Percentiles rank a stretch among this genome's conserved stretches.
phyloP scores from a whole-genome alignment of 73 alveolate species.

The Diophrys sp. region DNA sequence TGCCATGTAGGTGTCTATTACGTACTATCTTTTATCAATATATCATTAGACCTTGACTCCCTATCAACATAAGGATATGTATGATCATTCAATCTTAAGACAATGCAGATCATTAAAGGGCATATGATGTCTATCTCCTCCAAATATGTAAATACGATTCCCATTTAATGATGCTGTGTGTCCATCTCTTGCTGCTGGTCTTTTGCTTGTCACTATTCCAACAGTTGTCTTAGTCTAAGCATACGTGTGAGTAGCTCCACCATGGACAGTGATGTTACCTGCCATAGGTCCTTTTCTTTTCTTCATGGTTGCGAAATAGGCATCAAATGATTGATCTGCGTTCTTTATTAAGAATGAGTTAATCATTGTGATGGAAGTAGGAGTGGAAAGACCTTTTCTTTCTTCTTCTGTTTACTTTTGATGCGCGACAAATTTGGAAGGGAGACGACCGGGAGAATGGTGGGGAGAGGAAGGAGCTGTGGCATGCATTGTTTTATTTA shows the following conservation, averaged over 20 bases:
- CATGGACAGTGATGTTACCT: too few relatives aligned
- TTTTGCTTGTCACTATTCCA: constrained; percentile 40
- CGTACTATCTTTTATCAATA: too few relatives aligned
- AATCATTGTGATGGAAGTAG: constrained; percentile 55
- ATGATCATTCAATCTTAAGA: constrained; percentile 55
- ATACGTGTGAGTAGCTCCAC: too few relatives aligned
- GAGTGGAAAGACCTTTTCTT: constrained; percentile 27
- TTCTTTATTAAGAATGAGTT: constrained; percentile 55
- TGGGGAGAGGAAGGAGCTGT: constrained; percentile 3
- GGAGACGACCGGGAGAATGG: not conserved
- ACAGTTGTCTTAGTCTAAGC: not conserved
- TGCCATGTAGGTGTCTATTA: too few relatives aligned
- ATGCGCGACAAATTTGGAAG: not conserved
- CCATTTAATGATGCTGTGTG: constrained; percentile 76
- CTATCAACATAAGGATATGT: too few relatives aligned
- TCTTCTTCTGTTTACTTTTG: constrained; percentile 1
- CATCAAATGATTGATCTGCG: constrained; percentile 50
- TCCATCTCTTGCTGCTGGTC: constrained; percentile 94
- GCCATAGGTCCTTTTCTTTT: not conserved
- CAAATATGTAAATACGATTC: constrained; percentile 76
- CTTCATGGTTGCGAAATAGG: constrained; percentile 12
- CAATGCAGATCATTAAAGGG: constrained; percentile 91
- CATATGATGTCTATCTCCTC: constrained; percentile 95
- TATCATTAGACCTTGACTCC: too few relatives aligned
- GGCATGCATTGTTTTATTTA: constrained; percentile 5